phyloP scores from a whole-genome alignment of 306 rosid species.

The Ammopiptanthus mongolicus region DNA sequence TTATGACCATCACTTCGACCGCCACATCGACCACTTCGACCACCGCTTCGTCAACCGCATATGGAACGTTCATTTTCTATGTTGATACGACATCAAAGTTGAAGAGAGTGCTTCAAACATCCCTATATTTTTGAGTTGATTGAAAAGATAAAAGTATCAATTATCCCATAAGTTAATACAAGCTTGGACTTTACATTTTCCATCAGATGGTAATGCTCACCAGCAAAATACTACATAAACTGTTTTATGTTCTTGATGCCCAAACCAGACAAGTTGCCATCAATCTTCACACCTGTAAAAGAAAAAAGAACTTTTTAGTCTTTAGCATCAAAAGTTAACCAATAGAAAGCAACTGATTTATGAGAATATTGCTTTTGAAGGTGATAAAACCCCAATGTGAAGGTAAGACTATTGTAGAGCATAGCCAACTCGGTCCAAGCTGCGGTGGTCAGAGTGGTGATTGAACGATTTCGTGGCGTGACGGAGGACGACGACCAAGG shows the following conservation, averaged over 20 bases:
- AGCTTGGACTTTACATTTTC: constrained; percentile 12
- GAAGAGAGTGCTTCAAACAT: constrained; percentile 59
- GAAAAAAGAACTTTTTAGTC: neutral
- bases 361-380: constrained; percentile 14
- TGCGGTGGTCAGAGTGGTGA: too few relatives aligned
- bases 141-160: constrained; percentile 26
- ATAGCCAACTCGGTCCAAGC: too few relatives aligned
- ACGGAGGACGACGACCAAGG: too few relatives aligned
- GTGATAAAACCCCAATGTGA: constrained; percentile 13
- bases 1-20: too few relatives aligned
- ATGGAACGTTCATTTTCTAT: too few relatives aligned
- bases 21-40: too few relatives aligned
- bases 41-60: too few relatives aligned
- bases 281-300: constrained; percentile 37
- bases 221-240: constrained; percentile 34
- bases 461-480: too few relatives aligned
- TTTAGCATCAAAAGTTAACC: constrained; percentile 17
- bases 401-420: constrained; percentile 11
- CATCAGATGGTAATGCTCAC: constrained; percentile 28
- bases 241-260: constrained; percentile 31
- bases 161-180: constrained; percentile 16
- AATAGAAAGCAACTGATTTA: constrained; percentile 14
- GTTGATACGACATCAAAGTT: too few relatives aligned
- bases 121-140: constrained; percentile 57
- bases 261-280: constrained; percentile 43